Base-by-base conservation (phyloP, 176 grass and related monocot genomes). In the Oryza brachyantha region DNA sequence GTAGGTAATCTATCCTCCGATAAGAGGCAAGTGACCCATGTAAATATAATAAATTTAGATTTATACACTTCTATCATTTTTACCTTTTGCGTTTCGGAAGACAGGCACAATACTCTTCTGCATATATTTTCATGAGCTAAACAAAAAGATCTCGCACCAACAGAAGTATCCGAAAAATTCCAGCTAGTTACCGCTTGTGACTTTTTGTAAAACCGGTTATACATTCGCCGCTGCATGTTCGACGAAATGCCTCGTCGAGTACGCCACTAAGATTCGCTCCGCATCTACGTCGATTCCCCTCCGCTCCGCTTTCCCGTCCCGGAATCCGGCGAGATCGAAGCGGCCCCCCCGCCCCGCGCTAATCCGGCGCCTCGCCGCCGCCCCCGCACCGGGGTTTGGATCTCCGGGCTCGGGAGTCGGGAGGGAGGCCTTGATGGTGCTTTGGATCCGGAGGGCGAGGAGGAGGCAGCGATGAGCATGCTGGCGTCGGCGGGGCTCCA, bases 401-500 rank as follows among this genome's bases (percentile, higher is more conserved):
- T 79, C 81, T 84, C 75, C 72, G 66, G 37, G 29, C 31, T 24
- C 3, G 19, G 46, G 48, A n/a, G n/a, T n/a, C n/a, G n/a, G n/a
- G n/a, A n/a, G 45, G 27, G 22, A 52, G 26, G 43, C 66, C 66
- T 75, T 87, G 77, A 87, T 84, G 84, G 81, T 86, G 57, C 59
- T 79, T 61, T 80, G 71, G 73, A 70, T 54, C 79, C 77, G 26
- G 22, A 61, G 76, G 41, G 41, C 9, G 71, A 29, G 66, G 72
- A 9, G 28, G 68, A 32, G 67, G 31, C 4, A 4, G 52, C 84
- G 83, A 97, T 97, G 93, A 81, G 84, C 69, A 84, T 89, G 85
- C 80, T 88, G 36, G 76, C 74, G 60, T 17, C 48, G 48, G 79
- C 75, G 50, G 87, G 89, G 86, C 84, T 91, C 61, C 86, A 89